Percentiles rank a stretch among this genome's conserved stretches.
Evolutionary conservation across 2,329 filamentous ascomycete genomes (phyloP).

Genomic region (Colletotrichum theobromicola): DNA sequence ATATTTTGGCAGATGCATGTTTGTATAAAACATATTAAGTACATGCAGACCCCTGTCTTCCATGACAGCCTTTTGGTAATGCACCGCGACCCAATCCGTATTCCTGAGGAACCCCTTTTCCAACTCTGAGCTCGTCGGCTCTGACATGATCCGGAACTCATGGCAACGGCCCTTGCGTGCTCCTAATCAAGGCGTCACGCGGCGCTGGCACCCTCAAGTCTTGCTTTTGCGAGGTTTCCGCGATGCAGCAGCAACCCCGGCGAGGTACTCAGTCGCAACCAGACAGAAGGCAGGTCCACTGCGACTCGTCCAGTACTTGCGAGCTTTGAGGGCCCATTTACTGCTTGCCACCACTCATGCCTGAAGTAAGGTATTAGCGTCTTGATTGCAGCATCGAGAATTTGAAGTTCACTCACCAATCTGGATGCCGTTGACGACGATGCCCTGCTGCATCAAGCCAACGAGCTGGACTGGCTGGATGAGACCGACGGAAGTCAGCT

Average conservation of each 20-base stretch:
- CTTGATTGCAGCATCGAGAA: not conserved
- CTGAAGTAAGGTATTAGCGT: not conserved
- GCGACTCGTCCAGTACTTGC: not conserved
- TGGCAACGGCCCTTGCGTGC: not conserved
- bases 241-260: not conserved
- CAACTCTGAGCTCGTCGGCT: not conserved
- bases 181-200: not conserved
- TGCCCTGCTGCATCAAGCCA: conserved; percentile 26
- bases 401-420: conserved; percentile 32
- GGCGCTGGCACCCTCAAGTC: not conserved
- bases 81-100: not conserved
- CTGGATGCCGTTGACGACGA: conserved; percentile 22
- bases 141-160: not conserved
- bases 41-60: not conserved
- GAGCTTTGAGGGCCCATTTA: conserved; percentile 1
- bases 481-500: conserved; percentile 27
- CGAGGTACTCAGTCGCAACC: not conserved
- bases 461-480: conserved; percentile 26
- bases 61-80: not conserved
- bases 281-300: not conserved
- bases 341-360: not conserved
- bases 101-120: not conserved
- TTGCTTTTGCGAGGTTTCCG: not conserved
- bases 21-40: not conserved
- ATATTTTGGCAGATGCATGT: not conserved